phyloP scores from a whole-genome alignment of 2,329 filamentous ascomycete genomes.

The Paraphoma sp. region DNA sequence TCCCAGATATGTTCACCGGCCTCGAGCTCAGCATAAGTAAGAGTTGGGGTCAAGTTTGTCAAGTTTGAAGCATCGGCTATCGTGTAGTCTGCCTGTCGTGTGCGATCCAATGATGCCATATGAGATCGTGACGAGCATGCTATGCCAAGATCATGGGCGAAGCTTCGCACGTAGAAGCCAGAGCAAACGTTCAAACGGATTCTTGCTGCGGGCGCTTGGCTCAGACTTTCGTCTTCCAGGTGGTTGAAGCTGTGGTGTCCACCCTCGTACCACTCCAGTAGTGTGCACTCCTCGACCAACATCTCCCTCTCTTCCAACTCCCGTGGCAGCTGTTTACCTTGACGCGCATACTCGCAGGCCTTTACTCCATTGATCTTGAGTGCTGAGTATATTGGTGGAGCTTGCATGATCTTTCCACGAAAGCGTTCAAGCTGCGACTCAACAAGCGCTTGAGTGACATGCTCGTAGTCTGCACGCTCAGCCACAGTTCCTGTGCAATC shows the following conservation, averaged over 20 bases:
- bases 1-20: slow-evolving; percentile 33
- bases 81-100: slow-evolving; percentile 32
- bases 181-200: slow-evolving; percentile 34
- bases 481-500: slow-evolving; percentile 30
- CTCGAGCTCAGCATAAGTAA: slow-evolving; percentile 32
- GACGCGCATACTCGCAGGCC: slow-evolving; percentile 36
- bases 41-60: slow-evolving; percentile 9
- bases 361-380: slow-evolving; percentile 40
- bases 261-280: slow-evolving; percentile 32
- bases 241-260: slow-evolving; percentile 24
- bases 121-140: slow-evolving; percentile 29
- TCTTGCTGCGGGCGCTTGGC: slow-evolving; percentile 24
- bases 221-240: slow-evolving; percentile 11
- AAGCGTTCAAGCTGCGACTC: slow-evolving; percentile 24
- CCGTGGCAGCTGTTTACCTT: slow-evolving; percentile 31
- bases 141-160: slow-evolving; percentile 39
- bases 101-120: slow-evolving; percentile 33
- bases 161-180: slow-evolving; percentile 43
- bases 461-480: slow-evolving; percentile 14
- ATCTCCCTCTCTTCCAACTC: slow-evolving; percentile 36
- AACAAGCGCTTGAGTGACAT: slow-evolving; percentile 28
- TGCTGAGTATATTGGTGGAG: slow-evolving; percentile 37
- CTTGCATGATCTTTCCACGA: slow-evolving; percentile 30
- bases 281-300: slow-evolving; percentile 32
- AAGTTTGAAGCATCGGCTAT: slow-evolving; percentile 1